Evolutionary conservation across 1,284 basidiomycete genomes (phyloP).

Genomic region (Taiwanofungus camphoratus): DNA sequence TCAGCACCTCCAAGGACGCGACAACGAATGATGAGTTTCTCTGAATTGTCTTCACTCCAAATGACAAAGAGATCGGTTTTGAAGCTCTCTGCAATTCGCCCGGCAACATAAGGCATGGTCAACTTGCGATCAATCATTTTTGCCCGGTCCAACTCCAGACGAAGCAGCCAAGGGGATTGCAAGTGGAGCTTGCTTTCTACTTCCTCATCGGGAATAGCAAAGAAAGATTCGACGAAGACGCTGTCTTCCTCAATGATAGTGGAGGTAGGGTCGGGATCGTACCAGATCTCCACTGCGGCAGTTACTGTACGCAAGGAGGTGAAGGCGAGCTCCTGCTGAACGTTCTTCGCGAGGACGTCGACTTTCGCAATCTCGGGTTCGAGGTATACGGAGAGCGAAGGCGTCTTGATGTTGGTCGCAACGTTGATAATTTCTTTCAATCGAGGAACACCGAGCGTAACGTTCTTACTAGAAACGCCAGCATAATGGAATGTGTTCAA

Average conservation of each 20-base stretch:
- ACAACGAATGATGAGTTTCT: constrained; percentile 96
- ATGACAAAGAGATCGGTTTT: constrained; percentile 97
- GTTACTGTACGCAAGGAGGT: constrained; percentile 95
- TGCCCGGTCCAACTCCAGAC: constrained; percentile 93
- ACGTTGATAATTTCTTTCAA: constrained; percentile 99
- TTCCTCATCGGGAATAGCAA: constrained; percentile 97
- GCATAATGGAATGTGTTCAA: constrained; percentile 98
- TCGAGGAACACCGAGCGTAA: constrained; percentile 96
- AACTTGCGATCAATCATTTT: constrained; percentile 98
- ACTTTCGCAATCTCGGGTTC: constrained; percentile 66
- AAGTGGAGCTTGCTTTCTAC: constrained; percentile 87
- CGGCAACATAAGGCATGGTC: constrained; percentile 94
- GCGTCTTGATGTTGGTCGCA: constrained; percentile 97
- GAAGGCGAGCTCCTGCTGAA: constrained; percentile 90
- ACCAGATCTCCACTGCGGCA: constrained; percentile 96
- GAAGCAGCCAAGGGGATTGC: constrained; percentile 96
- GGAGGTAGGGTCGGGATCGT: constrained; percentile 89
- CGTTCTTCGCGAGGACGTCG: constrained; percentile 69
- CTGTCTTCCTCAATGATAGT: constrained; percentile 97
- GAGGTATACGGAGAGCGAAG: constrained; percentile 89
- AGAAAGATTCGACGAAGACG: constrained; percentile 98
- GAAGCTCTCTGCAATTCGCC: constrained; percentile 91
- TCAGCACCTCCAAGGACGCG: constrained; percentile 87
- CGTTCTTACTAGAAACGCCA: constrained; percentile 97
- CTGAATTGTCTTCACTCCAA: constrained; percentile 98